Conservation (phyloP, 148 eudicot species). For the Linanthus parryae region DNA sequence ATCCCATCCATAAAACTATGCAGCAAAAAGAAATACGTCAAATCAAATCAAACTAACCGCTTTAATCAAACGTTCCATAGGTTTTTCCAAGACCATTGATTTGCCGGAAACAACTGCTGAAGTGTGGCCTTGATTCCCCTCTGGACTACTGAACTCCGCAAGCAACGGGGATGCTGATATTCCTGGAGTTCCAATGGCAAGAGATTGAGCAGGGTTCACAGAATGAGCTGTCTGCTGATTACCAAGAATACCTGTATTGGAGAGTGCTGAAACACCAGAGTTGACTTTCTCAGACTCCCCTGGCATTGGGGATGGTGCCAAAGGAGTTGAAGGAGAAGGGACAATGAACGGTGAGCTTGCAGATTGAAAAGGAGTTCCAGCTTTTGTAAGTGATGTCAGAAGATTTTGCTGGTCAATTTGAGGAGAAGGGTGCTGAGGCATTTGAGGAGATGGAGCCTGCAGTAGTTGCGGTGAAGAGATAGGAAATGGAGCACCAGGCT, state of each 20-base stretch:
- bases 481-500: conserved; percentile 55
- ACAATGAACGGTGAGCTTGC: conserved; percentile 71
- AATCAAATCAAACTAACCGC: conserved; percentile 52
- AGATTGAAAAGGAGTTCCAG: conserved; percentile 82
- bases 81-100: conserved; percentile 69
- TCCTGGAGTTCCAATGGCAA: conserved; percentile 97
- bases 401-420: conserved; percentile 79
- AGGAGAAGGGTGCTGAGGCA: conserved; percentile 77
- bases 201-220: conserved; percentile 54
- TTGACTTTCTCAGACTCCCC: conserved; percentile 74
- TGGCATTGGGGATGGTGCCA: conserved; percentile 81
- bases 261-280: conserved; percentile 47
- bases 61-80: conserved; percentile 77
- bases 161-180: conserved; percentile 95
- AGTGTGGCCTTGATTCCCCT: conserved; percentile 51
- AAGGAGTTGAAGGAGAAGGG: conserved; percentile 73
- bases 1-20: no score
- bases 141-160: conserved; percentile 67
- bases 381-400: conserved; percentile 38
- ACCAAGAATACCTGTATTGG: conserved; percentile 49
- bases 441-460: conserved; percentile 70
- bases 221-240: conserved; percentile 53
- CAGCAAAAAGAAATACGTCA: background rate
- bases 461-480: conserved; percentile 70
- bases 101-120: conserved; percentile 56